Percentiles rank a stretch among this genome's conserved stretches.
Evolutionary conservation across 345 rosid genomes (phyloP).

Genomic region (Lepidium africanum): DNA sequence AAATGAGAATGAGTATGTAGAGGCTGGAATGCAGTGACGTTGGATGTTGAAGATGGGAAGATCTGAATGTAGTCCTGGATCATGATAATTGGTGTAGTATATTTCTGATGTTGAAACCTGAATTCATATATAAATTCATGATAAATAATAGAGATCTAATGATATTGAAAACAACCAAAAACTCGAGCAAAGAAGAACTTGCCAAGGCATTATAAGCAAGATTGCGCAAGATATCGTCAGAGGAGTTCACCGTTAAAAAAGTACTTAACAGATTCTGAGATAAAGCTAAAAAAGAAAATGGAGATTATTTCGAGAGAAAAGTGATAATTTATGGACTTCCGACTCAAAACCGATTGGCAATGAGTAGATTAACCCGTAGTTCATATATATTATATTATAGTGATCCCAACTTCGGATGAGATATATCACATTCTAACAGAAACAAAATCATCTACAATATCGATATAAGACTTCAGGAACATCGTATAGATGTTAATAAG

Average conservation of each 20-base stretch:
- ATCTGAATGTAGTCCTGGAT: slow-evolving; percentile 40
- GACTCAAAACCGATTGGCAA: too few relatives aligned
- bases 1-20: slow-evolving; percentile 27
- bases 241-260: slow-evolving; percentile 29
- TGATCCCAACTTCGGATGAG: not conserved
- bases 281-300: slow-evolving; percentile 33
- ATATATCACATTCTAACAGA: not conserved
- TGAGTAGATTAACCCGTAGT: too few relatives aligned
- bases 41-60: slow-evolving; percentile 51
- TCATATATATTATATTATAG: too few relatives aligned
- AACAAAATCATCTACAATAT: not conserved
- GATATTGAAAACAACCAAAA: not conserved
- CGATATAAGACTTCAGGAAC: not conserved
- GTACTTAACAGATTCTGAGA: slow-evolving; percentile 36
- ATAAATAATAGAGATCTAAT: not conserved
- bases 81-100: slow-evolving; percentile 29
- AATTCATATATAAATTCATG: not conserved
- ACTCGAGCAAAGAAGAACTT: slow-evolving; percentile 4
- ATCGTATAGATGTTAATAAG: not conserved
- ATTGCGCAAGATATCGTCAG: slow-evolving; percentile 23
- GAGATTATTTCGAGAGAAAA: not conserved
- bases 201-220: slow-evolving; percentile 45
- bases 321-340: too few relatives aligned
- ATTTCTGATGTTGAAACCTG: slow-evolving; percentile 59
- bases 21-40: slow-evolving; percentile 34